Evolutionary conservation across 2,329 filamentous ascomycete species (phyloP), one percentile per base, ranked within the genome.

Genomic region (Fusarium tricinctum): DNA sequence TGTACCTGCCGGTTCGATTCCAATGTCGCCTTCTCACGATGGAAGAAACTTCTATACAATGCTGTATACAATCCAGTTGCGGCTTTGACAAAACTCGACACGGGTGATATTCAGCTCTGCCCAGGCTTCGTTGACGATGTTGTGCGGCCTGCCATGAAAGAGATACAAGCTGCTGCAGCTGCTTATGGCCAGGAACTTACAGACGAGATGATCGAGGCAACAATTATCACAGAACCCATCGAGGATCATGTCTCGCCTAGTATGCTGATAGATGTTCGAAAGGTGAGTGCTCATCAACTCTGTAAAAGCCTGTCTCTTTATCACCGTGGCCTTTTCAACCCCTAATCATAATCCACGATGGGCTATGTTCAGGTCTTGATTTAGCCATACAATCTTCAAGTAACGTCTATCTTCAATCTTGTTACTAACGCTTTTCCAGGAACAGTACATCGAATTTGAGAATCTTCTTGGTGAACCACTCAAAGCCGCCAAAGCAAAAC

Each of bases 31-130:
- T 66, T 72, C 17, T 73, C 71, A 6, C 69, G 71, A 35, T 73
- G 71, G 71, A 56, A 63, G 39, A 73, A 73, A 26, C 67, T 73
- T 9, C 69, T 73, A 30, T 73, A 72, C 49, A 73, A 73, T 23
- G 71, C 71, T 12, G 62, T 67, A 15, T 68, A 72, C 33, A 73
- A 73, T 43, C 71, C 71, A 13, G 62, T 66, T n/a, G 64, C 62
- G 47, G 71, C 71, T 30, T 32, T 73, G 14, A 59, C 69, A 4
- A 51, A 32, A 20, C 53, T 73, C 7, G 71, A 73, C 20, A 71
- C 71, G 22, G 69, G 71, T 2, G 69, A 73, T 33, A 71, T 73
- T 46, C 69, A 68, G n/a, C 67, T 73, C 30, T 72, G 69, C 30
- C 69, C 71, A 26, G 67, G 67, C 26, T 60, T 73, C 6, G 57